Evolutionary conservation across 306 rosid species (phyloP).

Genomic region (Cucurbita maxima): DNA sequence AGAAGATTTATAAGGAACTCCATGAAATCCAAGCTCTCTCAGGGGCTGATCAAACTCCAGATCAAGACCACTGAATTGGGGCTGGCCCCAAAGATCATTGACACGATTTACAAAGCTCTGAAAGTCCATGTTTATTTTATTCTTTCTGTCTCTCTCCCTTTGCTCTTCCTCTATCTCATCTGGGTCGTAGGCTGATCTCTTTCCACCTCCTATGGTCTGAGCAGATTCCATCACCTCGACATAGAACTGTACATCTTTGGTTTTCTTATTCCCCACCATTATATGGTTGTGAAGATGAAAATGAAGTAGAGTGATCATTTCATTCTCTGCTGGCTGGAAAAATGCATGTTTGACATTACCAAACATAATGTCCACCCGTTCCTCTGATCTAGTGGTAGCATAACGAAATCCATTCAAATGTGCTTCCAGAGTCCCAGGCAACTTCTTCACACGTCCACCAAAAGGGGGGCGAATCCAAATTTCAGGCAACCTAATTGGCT

Average conservation of each 20-base stretch:
- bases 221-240: conserved; percentile 92
- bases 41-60: conserved; percentile 93
- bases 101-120: conserved; percentile 81
- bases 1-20: conserved; percentile 82
- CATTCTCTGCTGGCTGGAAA: conserved; percentile 98
- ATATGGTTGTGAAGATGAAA: conserved; percentile 90
- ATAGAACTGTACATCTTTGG: conserved; percentile 85
- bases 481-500: conserved; percentile 70
- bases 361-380: conserved; percentile 75
- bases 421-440: conserved; percentile 83
- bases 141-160: conserved; percentile 84
- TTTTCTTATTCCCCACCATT: conserved; percentile 92
- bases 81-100: conserved; percentile 88
- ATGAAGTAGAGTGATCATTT: conserved; percentile 88
- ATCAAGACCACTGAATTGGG: conserved; percentile 67
- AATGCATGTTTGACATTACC: conserved; percentile 78
- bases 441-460: conserved; percentile 90
- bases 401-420: conserved; percentile 81
- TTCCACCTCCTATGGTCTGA: conserved; percentile 78
- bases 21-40: conserved; percentile 94
- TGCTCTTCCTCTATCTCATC: conserved; percentile 98
- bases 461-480: conserved; percentile 90
- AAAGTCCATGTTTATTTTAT: conserved; percentile 71
- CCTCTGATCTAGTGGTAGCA: conserved; percentile 75
- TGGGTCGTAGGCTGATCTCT: conserved; percentile 87